Evolutionary conservation across 352 stramenopile genomes (phyloP).

Genomic region (Phytophthora boehmeriae): DNA sequence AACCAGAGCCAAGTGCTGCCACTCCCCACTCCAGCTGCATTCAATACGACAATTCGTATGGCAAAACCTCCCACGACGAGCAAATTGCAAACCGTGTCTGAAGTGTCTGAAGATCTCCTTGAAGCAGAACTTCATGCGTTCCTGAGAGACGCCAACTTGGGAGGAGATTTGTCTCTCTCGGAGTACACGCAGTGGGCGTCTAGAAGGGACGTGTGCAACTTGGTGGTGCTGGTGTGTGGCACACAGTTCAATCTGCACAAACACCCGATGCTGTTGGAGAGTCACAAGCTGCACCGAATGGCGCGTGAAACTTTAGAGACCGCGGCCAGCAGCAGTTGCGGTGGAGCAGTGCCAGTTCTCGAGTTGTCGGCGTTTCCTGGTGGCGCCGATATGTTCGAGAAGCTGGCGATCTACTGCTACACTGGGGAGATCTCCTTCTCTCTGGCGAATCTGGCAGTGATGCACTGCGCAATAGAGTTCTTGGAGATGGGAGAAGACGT

Average conservation of each 20-base stretch:
- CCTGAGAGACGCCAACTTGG: constrained; percentile 34
- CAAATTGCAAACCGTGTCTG: constrained; percentile 7
- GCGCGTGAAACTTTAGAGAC: constrained; percentile 32
- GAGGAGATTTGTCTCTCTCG: constrained; percentile 47
- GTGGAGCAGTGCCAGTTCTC: constrained; percentile 41
- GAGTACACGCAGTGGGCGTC: constrained; percentile 60
- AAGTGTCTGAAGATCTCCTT: constrained; percentile 14
- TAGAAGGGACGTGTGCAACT: constrained; percentile 52
- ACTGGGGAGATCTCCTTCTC: constrained; percentile 53
- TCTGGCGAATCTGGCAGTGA: constrained; percentile 28
- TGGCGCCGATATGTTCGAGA: constrained; percentile 63
- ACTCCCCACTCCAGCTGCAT: not conserved
- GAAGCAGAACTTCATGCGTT: constrained; percentile 40
- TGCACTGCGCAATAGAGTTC: constrained; percentile 46
- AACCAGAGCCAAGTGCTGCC: not conserved
- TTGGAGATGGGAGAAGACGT: constrained; percentile 54
- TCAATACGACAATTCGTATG: too few species aligned
- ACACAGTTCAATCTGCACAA: constrained; percentile 81
- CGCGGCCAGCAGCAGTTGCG: constrained; percentile 8
- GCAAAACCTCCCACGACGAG: constrained; percentile 2
- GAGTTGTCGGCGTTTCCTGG: constrained; percentile 56
- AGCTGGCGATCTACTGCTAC: constrained; percentile 74
- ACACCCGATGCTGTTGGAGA: constrained; percentile 66
- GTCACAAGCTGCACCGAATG: constrained; percentile 46
- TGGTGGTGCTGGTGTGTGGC: constrained; percentile 64